A percentile compares a stretch with the other conserved stretches of the same genome.
These are phyloP conservation scores for Fusarium torulosum DNA, from an alignment of 2,329 filamentous ascomycete genomes.

Conservation along the genomic window DNA sequence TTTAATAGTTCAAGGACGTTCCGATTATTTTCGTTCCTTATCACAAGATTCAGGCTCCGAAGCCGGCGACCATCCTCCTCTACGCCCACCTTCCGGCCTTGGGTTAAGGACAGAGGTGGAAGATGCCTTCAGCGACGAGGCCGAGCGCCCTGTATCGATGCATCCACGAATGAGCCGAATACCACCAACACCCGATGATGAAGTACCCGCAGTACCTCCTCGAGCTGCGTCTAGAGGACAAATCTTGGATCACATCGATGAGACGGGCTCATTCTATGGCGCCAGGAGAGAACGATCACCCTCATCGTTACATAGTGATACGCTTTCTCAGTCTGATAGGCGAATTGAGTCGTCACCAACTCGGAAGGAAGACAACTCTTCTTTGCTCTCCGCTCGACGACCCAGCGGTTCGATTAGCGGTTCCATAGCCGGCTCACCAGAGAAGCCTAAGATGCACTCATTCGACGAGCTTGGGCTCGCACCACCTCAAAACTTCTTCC, in stretches of 20 bases:
- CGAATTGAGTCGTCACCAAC: conserved; percentile 49
- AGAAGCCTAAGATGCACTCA: conserved; percentile 59
- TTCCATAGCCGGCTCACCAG: conserved; percentile 58
- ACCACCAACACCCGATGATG: conserved; percentile 63
- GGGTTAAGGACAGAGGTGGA: conserved; percentile 69
- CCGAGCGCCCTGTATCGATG: conserved; percentile 76
- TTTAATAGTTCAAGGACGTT: conserved; percentile 78
- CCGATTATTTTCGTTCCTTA: conserved; percentile 83
- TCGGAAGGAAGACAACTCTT: conserved; percentile 52
- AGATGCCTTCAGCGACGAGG: conserved; percentile 61
- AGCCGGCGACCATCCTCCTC: conserved; percentile 49
- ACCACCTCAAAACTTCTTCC: conserved; percentile 64
- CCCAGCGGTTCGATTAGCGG: conserved; percentile 42
- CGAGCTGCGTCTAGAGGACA: conserved; percentile 58
- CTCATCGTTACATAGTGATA: conserved; percentile 61
- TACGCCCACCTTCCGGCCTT: conserved; percentile 50
- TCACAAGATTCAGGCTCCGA: conserved; percentile 72
- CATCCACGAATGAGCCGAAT: conserved; percentile 79
- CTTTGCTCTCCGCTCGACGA: conserved; percentile 53
- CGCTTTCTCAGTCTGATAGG: conserved; percentile 48
- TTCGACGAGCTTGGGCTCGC: conserved; percentile 65
- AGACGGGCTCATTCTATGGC: conserved; percentile 62
- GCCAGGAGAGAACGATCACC: conserved; percentile 71
- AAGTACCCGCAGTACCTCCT: conserved; percentile 60
- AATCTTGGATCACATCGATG: conserved; percentile 54